A percentile compares a stretch with the other conserved stretches of the same genome.
Conservation (phyloP, 108 stramenopile species). For the Stephanodiscus triporus region DNA sequence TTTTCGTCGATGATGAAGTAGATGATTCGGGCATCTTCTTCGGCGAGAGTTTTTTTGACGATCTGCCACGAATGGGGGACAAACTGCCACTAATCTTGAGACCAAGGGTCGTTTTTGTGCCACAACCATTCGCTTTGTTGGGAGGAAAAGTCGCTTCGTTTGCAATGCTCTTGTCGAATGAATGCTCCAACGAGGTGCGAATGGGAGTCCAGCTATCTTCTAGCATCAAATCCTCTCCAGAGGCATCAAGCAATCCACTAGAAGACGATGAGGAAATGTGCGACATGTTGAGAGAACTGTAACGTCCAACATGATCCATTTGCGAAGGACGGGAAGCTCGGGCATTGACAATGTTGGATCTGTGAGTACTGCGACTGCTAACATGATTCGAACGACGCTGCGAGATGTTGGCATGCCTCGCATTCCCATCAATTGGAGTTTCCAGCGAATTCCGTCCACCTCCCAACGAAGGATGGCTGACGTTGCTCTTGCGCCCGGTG, state of each 20-base stretch:
- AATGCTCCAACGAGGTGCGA: constrained; percentile 40
- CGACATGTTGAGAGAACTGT: constrained; percentile 22
- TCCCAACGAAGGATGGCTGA: constrained; percentile 5
- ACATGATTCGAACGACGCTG: constrained; percentile 24
- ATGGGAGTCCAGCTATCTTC: constrained; percentile 42
- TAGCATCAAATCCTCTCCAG: constrained; percentile 12
- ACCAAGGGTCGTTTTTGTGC: not conserved
- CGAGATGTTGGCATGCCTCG: constrained; percentile 27
- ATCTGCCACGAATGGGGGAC: constrained; percentile 4
- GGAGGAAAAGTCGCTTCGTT: not conserved
- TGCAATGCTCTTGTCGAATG: constrained; percentile 18
- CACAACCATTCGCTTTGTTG: not conserved
- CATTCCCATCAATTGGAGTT: constrained; percentile 9
- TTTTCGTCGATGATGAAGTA: constrained; percentile 7
- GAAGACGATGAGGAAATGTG: constrained; percentile 48
- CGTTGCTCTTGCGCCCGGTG: constrained; percentile 18
- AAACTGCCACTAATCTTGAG: constrained; percentile 5
- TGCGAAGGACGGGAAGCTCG: constrained; percentile 1
- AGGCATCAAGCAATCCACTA: constrained; percentile 20
- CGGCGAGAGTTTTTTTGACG: not conserved
- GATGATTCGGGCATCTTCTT: constrained; percentile 3
- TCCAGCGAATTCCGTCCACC: constrained; percentile 12
- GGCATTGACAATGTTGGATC: constrained; percentile 2
- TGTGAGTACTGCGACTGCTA: constrained; percentile 14
- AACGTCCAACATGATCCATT: not conserved